A percentile compares a stretch with the other conserved stretches of the same genome.
Conservation (phyloP, 2,329 filamentous ascomycete genomes). For the Trichoderma sp. region DNA sequence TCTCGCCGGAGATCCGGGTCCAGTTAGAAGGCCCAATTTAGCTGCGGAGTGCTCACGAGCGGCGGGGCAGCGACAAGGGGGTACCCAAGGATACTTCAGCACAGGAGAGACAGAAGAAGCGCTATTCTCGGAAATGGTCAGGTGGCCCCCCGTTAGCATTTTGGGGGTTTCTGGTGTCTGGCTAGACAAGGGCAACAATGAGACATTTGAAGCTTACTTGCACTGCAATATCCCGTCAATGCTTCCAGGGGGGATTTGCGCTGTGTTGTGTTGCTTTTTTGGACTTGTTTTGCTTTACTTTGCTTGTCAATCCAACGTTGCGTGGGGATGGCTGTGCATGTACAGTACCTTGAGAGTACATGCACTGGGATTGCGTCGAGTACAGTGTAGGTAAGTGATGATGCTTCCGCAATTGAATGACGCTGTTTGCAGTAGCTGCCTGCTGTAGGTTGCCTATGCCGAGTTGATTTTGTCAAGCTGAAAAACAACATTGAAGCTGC, state of each 20-base stretch:
- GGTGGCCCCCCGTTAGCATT: not conserved
- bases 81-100: not conserved
- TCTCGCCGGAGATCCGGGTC: constrained; percentile 18
- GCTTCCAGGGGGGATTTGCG: not conserved
- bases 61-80: constrained; percentile 13
- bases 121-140: constrained; percentile 18
- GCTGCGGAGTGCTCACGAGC: constrained; percentile 16
- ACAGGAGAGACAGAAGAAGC: not conserved
- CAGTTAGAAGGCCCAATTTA: constrained; percentile 5
- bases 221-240: not conserved
- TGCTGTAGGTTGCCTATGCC: not conserved
- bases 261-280: not conserved
- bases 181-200: not conserved
- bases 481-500: not conserved
- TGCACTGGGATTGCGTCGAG: not conserved
- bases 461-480: not conserved
- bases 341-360: not conserved
- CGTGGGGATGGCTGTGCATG: not conserved
- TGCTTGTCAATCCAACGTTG: not conserved
- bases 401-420: not conserved
- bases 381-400: not conserved
- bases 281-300: not conserved
- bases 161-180: not conserved
- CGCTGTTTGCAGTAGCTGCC: not conserved
- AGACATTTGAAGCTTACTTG: constrained; percentile 22